Evolutionary conservation across 257 asterid genomes (phyloP).

Genomic region (Capsicum chinense): DNA sequence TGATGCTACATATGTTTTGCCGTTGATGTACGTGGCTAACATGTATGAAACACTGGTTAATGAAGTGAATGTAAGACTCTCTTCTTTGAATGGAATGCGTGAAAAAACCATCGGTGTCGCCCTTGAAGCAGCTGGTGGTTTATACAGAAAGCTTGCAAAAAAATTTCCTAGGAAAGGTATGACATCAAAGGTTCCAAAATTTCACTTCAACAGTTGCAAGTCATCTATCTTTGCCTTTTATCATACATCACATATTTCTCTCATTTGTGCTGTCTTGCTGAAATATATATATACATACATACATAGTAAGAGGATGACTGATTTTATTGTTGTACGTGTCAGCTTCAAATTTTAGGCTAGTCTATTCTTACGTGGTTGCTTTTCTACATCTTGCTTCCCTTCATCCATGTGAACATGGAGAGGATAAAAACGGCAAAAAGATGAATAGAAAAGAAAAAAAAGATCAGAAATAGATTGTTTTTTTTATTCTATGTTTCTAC

Average conservation of each 20-base stretch:
- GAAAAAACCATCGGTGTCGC: constrained; percentile 95
- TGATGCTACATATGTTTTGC: constrained; percentile 84
- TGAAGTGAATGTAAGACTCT: constrained; percentile 80
- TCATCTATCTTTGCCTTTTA: background rate
- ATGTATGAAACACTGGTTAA: constrained; percentile 86
- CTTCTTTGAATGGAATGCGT: constrained; percentile 75
- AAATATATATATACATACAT: background rate
- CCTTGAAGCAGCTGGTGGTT: constrained; percentile 99
- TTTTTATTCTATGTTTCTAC: background rate
- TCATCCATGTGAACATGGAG: constrained; percentile 6
- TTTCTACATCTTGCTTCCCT: background rate
- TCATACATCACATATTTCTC: background rate
- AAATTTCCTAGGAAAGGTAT: constrained; percentile 92
- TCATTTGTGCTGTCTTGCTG: constrained; percentile 11
- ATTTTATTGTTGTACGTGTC: background rate
- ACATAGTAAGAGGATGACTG: background rate
- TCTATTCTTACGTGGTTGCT: background rate
- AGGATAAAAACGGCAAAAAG: background rate
- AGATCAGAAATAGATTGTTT: background rate
- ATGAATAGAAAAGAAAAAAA: background rate
- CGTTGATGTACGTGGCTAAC: constrained; percentile 94
- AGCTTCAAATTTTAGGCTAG: background rate
- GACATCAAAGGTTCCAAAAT: background rate
- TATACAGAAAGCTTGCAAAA: constrained; percentile 91
- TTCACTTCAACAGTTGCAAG: background rate